Conservation (phyloP, 2,329 filamentous ascomycete species). For the Coniochaeta prunicola region DNA sequence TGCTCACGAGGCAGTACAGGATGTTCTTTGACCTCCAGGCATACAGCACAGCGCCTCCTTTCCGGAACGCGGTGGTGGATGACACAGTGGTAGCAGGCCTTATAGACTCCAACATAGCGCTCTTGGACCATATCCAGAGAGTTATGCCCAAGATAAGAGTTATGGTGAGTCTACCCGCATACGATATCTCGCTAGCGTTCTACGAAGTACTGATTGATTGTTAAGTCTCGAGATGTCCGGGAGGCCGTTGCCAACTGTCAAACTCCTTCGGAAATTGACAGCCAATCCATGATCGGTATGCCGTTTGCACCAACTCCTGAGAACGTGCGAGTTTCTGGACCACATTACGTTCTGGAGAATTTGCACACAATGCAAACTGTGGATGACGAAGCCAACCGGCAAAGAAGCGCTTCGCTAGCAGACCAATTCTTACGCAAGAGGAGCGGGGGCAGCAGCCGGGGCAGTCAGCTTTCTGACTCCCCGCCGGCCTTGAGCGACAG, state of each 20-base stretch:
- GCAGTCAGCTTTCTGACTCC: conserved; percentile 3
- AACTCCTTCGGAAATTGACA: not conserved
- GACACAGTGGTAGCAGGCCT: conserved; percentile 23
- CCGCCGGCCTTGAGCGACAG: not conserved
- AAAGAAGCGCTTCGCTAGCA: not conserved
- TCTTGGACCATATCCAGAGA: conserved; percentile 23
- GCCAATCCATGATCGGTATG: not conserved
- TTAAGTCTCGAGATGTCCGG: not conserved
- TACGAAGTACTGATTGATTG: not conserved
- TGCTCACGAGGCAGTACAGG: conserved; percentile 26
- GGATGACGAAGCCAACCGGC: not conserved
- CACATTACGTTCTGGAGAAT: conserved; percentile 2
- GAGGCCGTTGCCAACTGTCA: not conserved
- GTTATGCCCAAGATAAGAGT: conserved; percentile 12
- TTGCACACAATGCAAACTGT: conserved; percentile 3
- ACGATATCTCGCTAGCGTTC: not conserved
- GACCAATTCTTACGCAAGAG: conserved; percentile 1
- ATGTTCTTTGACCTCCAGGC: conserved; percentile 26
- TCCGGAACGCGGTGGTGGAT: conserved; percentile 22
- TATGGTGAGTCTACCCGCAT: conserved; percentile 4
- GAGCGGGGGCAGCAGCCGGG: not conserved
- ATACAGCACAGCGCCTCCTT: conserved; percentile 28
- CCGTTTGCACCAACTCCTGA: not conserved
- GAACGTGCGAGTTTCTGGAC: not conserved
- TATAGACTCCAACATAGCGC: conserved; percentile 24